phyloP scores from a whole-genome alignment of 495 filamentous ascomycete species.

The Neohortaea acidophila region DNA sequence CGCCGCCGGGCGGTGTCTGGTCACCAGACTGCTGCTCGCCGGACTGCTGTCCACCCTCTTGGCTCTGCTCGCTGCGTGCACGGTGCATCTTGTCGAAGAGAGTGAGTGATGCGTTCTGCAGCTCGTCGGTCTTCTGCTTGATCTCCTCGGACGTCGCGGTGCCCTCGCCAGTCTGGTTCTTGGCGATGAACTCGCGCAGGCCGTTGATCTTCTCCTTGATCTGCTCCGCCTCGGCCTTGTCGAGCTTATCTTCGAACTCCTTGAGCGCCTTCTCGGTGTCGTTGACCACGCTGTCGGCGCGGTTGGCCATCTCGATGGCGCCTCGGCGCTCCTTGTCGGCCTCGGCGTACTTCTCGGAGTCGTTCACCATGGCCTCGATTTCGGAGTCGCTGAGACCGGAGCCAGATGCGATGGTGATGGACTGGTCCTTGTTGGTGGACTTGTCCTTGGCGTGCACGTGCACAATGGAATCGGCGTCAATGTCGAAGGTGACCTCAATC shows the following conservation, averaged over 20 bases:
- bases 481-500: constrained; percentile 98
- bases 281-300: constrained; percentile 87
- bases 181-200: constrained; percentile 79
- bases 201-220: constrained; percentile 86
- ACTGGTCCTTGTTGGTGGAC: constrained; percentile 98
- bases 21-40: constrained; percentile 16
- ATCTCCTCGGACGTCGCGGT: constrained; percentile 72
- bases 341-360: constrained; percentile 93
- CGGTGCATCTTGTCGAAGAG: constrained; percentile 99
- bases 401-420: constrained; percentile 92
- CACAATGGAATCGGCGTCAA: constrained; percentile 96
- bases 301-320: constrained; percentile 89
- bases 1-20: constrained; percentile 32
- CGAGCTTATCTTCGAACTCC: constrained; percentile 86
- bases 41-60: constrained; percentile 17
- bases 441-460: constrained; percentile 99
- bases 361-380: constrained; percentile 92
- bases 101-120: constrained; percentile 87
- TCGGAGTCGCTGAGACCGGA: constrained; percentile 91
- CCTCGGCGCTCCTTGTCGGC: constrained; percentile 92
- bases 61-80: constrained; percentile 55
- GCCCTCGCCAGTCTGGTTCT: constrained; percentile 88
- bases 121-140: constrained; percentile 95
- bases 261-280: constrained; percentile 97
- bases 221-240: constrained; percentile 86